These are phyloP conservation scores for Grammothele lineata DNA, from an alignment of 768 basidiomycete genomes.

Conservation along the genomic window DNA sequence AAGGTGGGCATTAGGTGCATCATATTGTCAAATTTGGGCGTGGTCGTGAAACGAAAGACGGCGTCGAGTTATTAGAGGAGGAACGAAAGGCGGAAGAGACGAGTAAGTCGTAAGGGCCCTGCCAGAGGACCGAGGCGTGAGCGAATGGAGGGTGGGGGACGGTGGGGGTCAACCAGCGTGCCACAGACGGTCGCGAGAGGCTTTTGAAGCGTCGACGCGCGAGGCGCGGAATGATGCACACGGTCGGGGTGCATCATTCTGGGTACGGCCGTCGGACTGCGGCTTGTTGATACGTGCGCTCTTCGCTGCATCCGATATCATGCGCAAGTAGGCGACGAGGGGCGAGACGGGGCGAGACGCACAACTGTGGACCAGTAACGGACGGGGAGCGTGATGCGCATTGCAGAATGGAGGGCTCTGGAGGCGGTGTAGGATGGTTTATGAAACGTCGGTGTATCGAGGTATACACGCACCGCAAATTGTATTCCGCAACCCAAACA, in stretches of 20 bases:
- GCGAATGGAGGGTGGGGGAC: not conserved
- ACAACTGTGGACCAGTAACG: not conserved
- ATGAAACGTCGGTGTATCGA: no score
- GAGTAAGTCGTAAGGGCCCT: not conserved
- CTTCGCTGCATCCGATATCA: no score
- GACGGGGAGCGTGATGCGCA: not conserved
- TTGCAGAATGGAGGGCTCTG: no score
- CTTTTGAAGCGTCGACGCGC: constrained; percentile 4
- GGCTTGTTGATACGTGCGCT: no score
- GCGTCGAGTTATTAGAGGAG: not conserved
- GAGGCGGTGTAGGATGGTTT: no score
- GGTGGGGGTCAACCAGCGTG: not conserved
- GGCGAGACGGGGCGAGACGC: not conserved
- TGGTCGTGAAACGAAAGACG: no score
- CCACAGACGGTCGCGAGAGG: not conserved
- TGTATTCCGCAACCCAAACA: no score
- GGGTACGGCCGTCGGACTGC: constrained; percentile 5
- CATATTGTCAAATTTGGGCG: no score
- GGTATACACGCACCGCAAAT: no score
- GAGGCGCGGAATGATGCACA: constrained; percentile 2
- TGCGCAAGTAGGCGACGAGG: not conserved
- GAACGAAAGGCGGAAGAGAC: not conserved
- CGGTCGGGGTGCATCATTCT: constrained; percentile 8
- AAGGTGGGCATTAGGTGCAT: constrained; percentile 8
- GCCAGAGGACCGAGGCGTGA: constrained; percentile 7